phyloP scores from a whole-genome alignment of 2,329 filamentous ascomycete genomes.

The Hypoxylon sp. region DNA sequence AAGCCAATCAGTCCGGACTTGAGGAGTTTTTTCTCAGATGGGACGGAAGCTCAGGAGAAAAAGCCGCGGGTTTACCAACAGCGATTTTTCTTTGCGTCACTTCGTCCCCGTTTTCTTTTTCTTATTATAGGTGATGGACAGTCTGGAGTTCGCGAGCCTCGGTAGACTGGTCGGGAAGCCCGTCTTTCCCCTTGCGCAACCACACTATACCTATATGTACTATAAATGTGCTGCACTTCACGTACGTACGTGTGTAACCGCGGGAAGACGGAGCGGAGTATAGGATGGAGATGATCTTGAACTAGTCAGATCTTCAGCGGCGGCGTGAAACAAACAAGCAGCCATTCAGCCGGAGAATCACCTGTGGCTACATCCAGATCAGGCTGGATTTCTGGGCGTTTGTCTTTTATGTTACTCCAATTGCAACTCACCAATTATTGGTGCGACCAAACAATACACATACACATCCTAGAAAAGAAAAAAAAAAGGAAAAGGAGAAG shows the following conservation, averaged over 20 bases:
- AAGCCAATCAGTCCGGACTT: constrained; percentile 14
- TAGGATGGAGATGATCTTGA: constrained; percentile 27
- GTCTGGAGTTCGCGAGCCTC: not conserved
- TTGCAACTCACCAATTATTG: constrained; percentile 24
- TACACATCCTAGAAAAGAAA: constrained; percentile 2
- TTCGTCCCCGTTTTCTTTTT: constrained; percentile 6
- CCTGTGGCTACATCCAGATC: constrained; percentile 33
- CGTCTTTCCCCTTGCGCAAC: not conserved
- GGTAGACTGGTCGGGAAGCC: not conserved
- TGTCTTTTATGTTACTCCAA: constrained; percentile 4
- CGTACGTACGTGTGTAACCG: not conserved
- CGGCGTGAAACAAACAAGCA: constrained; percentile 8
- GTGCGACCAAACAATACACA: constrained; percentile 18
- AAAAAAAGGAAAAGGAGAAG: not conserved
- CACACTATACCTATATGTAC: no score
- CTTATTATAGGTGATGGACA: constrained; percentile 3
- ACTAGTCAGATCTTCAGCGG: constrained; percentile 21
- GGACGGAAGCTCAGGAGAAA: constrained; percentile 12
- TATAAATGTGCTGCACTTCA: constrained; percentile 1
- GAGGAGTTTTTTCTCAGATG: constrained; percentile 13
- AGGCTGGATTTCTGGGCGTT: constrained; percentile 22
- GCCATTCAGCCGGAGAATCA: constrained; percentile 27
- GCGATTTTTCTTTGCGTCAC: constrained; percentile 1
- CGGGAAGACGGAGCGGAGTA: constrained; percentile 9
- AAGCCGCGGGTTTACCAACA: constrained; percentile 11